Percentiles rank a stretch among this genome's conserved stretches.
These are phyloP conservation scores for Jasminum sambac DNA, from an alignment of 257 asterid genomes.

Conservation along the genomic window DNA sequence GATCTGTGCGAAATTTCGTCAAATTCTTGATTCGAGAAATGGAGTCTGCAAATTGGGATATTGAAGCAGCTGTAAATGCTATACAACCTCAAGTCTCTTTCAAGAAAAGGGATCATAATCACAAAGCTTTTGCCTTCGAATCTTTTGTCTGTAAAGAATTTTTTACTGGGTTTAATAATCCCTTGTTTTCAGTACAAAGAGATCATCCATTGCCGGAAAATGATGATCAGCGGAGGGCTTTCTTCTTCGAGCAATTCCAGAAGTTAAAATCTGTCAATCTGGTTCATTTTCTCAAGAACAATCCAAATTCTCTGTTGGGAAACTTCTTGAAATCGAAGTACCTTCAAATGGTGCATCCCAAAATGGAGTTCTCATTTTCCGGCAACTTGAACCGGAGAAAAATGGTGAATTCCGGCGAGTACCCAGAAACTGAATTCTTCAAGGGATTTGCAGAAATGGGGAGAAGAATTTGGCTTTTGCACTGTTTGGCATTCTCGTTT, in stretches of 20 bases:
- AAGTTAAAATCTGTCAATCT: slow-evolving; percentile 48
- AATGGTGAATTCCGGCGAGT: slow-evolving; percentile 68
- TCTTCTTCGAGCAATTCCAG: slow-evolving; percentile 62
- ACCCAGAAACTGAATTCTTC: slow-evolving; percentile 83
- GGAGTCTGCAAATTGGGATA: slow-evolving; percentile 85
- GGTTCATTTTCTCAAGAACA: slow-evolving; percentile 52
- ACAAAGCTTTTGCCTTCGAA: slow-evolving; percentile 71
- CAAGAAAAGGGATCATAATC: slow-evolving; percentile 50
- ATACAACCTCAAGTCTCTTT: slow-evolving; percentile 54
- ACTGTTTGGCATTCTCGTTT: slow-evolving; percentile 70
- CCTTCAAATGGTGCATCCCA: slow-evolving; percentile 77
- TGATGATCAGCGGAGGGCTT: slow-evolving; percentile 34
- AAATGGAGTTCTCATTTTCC: slow-evolving; percentile 86
- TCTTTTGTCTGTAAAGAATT: slow-evolving; percentile 81
- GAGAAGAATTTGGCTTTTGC: slow-evolving; percentile 79
- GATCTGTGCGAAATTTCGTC: slow-evolving; percentile 70
- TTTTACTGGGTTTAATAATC: slow-evolving; percentile 56
- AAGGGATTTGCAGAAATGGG: slow-evolving; percentile 88
- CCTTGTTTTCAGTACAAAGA: slow-evolving; percentile 32
- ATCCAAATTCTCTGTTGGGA: slow-evolving; percentile 56
- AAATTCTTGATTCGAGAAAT: slow-evolving; percentile 66
- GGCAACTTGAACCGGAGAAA: slow-evolving; percentile 86
- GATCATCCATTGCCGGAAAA: slow-evolving; percentile 30
- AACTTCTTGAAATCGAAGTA: slow-evolving; percentile 73
- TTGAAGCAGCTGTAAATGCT: slow-evolving; percentile 70